A percentile compares a stretch with the other conserved stretches of the same genome.
Conservation (phyloP, 306 rosid species). For the Gastrolobium bilobum region DNA sequence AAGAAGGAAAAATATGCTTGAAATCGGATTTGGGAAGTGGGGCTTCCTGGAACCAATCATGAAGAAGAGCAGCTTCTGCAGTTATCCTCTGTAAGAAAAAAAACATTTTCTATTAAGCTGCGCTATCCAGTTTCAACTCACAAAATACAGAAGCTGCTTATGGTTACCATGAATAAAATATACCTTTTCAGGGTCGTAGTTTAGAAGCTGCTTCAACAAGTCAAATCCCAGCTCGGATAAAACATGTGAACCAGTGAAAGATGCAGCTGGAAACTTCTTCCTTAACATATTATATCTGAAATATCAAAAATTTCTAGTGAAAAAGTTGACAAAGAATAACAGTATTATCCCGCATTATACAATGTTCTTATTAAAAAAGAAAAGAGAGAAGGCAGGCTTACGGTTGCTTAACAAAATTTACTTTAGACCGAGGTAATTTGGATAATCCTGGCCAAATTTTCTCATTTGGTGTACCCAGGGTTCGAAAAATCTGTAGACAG, state of each 20-base stretch:
- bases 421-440: slow-evolving; percentile 74
- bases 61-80: slow-evolving; percentile 82
- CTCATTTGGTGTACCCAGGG: slow-evolving; percentile 84
- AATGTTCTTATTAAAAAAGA: background rate
- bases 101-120: background rate
- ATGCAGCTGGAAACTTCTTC: slow-evolving; percentile 83
- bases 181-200: slow-evolving; percentile 83
- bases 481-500: slow-evolving; percentile 75
- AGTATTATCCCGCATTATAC: background rate
- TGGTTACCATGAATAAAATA: background rate
- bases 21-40: slow-evolving; percentile 79
- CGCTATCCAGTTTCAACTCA: background rate
- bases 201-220: slow-evolving; percentile 78
- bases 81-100: slow-evolving; percentile 72
- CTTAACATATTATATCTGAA: slow-evolving; percentile 76
- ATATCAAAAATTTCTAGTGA: slow-evolving; percentile 33
- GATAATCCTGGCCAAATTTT: slow-evolving; percentile 87
- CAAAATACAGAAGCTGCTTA: background rate
- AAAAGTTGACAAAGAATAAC: background rate
- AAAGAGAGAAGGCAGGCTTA: slow-evolving; percentile 50
- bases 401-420: slow-evolving; percentile 78
- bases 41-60: slow-evolving; percentile 85
- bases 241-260: slow-evolving; percentile 84
- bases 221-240: slow-evolving; percentile 86
- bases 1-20: slow-evolving; percentile 59